Base-by-base conservation (phyloP, 768 basidiomycete species). In the Boletus vermiculosoides region DNA sequence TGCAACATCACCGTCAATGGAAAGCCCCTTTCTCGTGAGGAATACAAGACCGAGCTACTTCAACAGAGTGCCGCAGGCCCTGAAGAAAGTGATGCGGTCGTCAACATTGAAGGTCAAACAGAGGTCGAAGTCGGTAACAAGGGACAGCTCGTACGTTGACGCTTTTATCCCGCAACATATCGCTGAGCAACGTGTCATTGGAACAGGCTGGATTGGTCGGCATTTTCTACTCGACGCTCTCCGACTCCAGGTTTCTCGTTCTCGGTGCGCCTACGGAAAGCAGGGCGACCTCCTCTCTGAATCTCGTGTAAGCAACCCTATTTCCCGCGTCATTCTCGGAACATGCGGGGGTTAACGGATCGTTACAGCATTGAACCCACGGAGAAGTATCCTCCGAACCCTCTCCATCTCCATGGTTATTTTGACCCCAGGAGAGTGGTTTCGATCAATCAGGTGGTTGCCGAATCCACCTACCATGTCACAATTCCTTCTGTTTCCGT, bases 1-100 rank as follows among this genome's bases (percentile, higher is more conserved):
- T 73, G 70, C 30, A 64, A 58, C 1, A 66, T 81, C 54, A 72
- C 68, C 4, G 64, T 82, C 53, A 83, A 83, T 58, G 80, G 77
- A 18, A 66, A 69, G 25, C 31, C 66, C 15, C 28, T 76, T 36
- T 69, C 75, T 25, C 76, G 77, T 23, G 72, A 72, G 0, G 70
- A 74, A 23, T 82, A 80, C 69, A 73, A 76, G 62, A 41, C 66
- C 48, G 68, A 71, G 48, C 59, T 82, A 33, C 72, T 66, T 25
- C 36, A 48, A 23, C 59, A 72, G 47, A 73, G 72, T 9, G 64
- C 61, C 1, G 68, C 72, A 28, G 57, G 40, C 12, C 22, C 40
- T 1, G 47, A 11, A 3, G 66, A 71, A 23, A 36, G 25, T 15
- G 10, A 23, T 11, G 60, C 72, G 0, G 40, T 10, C 8, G 71